Percentiles rank a stretch among this genome's conserved stretches.
These are phyloP conservation scores for Pseudozyma sp. DNA, from an alignment of 1,284 basidiomycete genomes.

Conservation along the genomic window DNA sequence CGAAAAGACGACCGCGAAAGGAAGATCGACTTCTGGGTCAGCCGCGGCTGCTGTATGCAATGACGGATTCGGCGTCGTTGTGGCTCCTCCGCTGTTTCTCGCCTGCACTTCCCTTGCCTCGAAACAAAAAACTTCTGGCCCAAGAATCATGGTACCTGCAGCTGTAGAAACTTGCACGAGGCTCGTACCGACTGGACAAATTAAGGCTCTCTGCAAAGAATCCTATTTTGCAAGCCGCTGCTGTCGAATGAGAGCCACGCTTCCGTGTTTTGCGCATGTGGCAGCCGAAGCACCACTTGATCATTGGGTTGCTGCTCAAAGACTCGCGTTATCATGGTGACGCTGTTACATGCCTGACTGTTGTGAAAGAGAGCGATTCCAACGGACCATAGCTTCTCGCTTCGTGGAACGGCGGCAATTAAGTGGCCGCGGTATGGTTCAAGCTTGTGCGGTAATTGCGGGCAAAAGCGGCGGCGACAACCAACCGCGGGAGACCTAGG, in stretches of 20 bases:
- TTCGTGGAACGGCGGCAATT: slow-evolving; percentile 20
- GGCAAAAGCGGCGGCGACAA: slow-evolving; percentile 13
- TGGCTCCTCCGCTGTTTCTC: slow-evolving; percentile 2
- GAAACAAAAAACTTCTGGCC: background rate
- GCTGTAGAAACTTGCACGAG: background rate
- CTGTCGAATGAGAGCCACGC: too few species aligned
- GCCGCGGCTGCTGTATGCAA: slow-evolving; percentile 1
- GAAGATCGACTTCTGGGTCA: slow-evolving; percentile 12
- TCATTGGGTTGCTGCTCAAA: background rate
- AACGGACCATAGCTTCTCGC: slow-evolving; percentile 11
- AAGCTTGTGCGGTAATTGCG: slow-evolving; percentile 17
- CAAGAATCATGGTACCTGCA: background rate
- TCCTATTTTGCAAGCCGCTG: too few species aligned
- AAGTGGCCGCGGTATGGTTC: slow-evolving; percentile 17
- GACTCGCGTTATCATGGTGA: too few species aligned
- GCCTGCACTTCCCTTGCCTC: background rate
- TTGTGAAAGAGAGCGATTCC: background rate
- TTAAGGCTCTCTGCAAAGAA: too few species aligned
- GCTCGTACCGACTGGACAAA: too few species aligned
- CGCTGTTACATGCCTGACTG: background rate
- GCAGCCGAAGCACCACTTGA: too few species aligned
- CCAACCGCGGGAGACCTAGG: slow-evolving; percentile 9
- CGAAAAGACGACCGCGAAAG: background rate
- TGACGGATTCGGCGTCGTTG: background rate
- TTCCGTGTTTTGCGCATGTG: too few species aligned